Percentiles rank a stretch among this genome's conserved stretches.
Conservation (phyloP, 352 stramenopile genomes). For the Globisporangium parvum region DNA sequence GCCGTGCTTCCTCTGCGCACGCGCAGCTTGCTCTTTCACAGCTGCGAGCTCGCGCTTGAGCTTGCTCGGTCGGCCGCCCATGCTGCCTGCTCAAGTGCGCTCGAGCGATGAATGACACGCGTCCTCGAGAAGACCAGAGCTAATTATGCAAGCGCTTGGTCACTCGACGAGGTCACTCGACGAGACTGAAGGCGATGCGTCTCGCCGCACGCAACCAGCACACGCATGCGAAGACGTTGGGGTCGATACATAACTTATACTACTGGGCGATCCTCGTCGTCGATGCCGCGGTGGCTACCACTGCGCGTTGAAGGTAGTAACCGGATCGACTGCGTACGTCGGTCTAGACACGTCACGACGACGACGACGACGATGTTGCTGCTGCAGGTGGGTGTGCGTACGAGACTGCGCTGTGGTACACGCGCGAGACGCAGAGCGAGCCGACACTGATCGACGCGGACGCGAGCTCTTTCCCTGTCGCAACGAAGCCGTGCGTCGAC, state of each 20-base stretch:
- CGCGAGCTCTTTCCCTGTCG: constrained; percentile 61
- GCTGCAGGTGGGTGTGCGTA: constrained; percentile 24
- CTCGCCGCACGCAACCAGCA: too few species aligned
- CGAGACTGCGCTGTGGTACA: constrained; percentile 44
- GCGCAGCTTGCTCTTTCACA: constrained; percentile 33
- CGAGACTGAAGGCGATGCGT: too few species aligned
- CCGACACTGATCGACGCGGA: constrained; percentile 59
- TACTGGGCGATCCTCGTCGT: too few species aligned
- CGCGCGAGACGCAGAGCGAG: constrained; percentile 48
- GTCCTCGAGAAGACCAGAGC: too few species aligned
- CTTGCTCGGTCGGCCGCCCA: constrained; percentile 47
- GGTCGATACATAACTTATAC: too few species aligned
- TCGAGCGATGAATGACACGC: too few species aligned
- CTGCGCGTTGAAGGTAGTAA: too few species aligned
- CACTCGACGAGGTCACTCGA: too few species aligned
- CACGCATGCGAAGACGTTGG: too few species aligned
- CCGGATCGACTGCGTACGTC: too few species aligned
- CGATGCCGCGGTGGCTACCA: too few species aligned
- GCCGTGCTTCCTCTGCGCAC: constrained; percentile 23
- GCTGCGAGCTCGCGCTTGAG: constrained; percentile 56
- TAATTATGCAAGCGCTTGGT: too few species aligned
- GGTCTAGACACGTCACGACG: background rate
- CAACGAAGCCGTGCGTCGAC: constrained; percentile 50
- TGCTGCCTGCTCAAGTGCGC: constrained; percentile 7
- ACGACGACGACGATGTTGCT: background rate